Conservation (phyloP, 1,139 yeast species). For the Dujonia santamariae region DNA sequence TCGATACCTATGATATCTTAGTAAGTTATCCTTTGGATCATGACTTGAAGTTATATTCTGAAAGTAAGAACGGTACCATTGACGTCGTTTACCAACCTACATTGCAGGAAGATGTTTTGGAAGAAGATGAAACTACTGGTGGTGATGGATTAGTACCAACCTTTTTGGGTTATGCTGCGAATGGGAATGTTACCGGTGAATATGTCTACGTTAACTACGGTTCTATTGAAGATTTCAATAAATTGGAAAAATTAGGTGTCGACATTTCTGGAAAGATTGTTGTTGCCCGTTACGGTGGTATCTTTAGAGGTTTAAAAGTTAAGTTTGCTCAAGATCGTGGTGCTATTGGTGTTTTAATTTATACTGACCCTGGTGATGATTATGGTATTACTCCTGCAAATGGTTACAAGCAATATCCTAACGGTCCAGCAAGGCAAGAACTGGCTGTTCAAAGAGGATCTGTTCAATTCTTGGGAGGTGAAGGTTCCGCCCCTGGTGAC, state of each 20-base stretch:
- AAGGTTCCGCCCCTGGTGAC: slow-evolving; percentile 69
- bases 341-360: slow-evolving; percentile 42
- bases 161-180: slow-evolving; percentile 45
- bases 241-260: slow-evolving; percentile 29
- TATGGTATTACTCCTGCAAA: slow-evolving; percentile 39
- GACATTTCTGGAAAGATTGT: slow-evolving; percentile 43
- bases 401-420: slow-evolving; percentile 43
- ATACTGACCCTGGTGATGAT: slow-evolving; percentile 47
- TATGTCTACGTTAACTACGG: slow-evolving; percentile 46
- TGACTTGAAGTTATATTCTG: slow-evolving; percentile 34
- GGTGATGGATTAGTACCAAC: slow-evolving; percentile 44
- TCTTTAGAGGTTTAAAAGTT: slow-evolving; percentile 45
- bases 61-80: slow-evolving; percentile 20
- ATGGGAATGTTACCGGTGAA: slow-evolving; percentile 45
- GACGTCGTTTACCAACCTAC: slow-evolving; percentile 56
- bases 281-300: slow-evolving; percentile 37
- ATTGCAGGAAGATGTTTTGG: slow-evolving; percentile 65
- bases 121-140: slow-evolving; percentile 67
- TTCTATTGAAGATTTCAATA: slow-evolving; percentile 32
- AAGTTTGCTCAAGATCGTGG: slow-evolving; percentile 49
- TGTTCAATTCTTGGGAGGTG: slow-evolving; percentile 69
- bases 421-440: slow-evolving; percentile 48
- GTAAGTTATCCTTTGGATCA: slow-evolving; percentile 51
- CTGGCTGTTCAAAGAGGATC: slow-evolving; percentile 76
- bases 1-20: slow-evolving; percentile 59